Base-by-base conservation (phyloP, 305 asterid species). In the Andrographis paniculata region DNA sequence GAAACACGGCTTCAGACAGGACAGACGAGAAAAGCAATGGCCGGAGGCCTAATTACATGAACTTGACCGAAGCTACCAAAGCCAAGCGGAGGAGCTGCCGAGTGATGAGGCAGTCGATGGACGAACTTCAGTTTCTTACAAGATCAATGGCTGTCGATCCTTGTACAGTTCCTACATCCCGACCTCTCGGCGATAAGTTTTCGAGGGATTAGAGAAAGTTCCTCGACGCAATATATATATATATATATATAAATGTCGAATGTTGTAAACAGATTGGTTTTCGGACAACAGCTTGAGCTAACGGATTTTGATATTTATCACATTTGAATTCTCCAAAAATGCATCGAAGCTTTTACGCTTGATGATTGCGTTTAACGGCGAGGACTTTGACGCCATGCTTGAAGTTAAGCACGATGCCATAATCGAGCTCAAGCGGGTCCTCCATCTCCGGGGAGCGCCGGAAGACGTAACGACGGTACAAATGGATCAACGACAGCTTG, bases 31-130 rank as follows among this genome's bases (percentile, higher is more conserved):
- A 77, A 65, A 71, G 40, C 54, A 68, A 36, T 51, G 53, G 70
- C 21, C n/a, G 30, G 4, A 58, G 71, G 56, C 96, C 99, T 6
- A 79, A 52, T 54, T 91, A 91, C 47, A 91, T 91, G 99, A 91
- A 58, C 73, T 38, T 83, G 84, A 91, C 99, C 5, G 82, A 79
- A 65, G 94, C 99, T 17, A 84, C 83, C 1, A 91, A 77, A 63
- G 96, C 95, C 13, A 91, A 87, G 69, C 96, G 73, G 83, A 80
- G 95, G 71, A 66, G 64, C 54, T 66, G 53, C n/a, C 65, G 77
- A 59, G 46, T 64, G 27, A 85, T 64, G 44, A 77, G 79, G 52
- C 89, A 73, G 59, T 81, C 88, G 19, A 79, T 85, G 95, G 97
- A 82, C 63, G 95, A 82, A 59, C 73, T 73, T n/a, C 50, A 45